A percentile compares a stretch with the other conserved stretches of the same genome.
Conservation (phyloP, 2,329 filamentous ascomycete genomes). For the Ophiostoma sp. region DNA sequence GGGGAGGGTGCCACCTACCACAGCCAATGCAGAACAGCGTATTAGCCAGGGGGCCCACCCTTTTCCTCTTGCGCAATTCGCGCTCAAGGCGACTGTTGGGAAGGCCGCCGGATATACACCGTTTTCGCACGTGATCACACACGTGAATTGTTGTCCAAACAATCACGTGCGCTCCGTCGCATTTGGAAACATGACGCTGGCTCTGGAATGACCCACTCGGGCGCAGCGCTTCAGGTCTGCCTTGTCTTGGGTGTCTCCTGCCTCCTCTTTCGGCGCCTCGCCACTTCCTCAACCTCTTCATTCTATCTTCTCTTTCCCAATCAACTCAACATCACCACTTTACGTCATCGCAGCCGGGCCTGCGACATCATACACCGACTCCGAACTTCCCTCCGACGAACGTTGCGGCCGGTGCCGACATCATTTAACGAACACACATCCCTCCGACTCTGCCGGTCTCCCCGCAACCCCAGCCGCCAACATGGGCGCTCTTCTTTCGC, state of each 20-base stretch:
- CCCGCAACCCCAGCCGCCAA: conserved; percentile 25
- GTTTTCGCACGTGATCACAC: background rate
- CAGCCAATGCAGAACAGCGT: conserved; percentile 19
- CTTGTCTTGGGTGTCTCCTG: background rate
- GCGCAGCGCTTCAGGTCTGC: conserved; percentile 15
- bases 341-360: background rate
- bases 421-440: background rate
- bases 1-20: background rate
- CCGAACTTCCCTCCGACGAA: background rate
- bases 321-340: background rate
- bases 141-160: background rate
- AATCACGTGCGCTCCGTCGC: background rate
- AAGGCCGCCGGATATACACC: background rate
- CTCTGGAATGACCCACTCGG: conserved; percentile 14
- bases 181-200: conserved; percentile 15
- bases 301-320: background rate
- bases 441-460: background rate
- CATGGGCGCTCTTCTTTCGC: conserved; percentile 90
- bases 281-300: background rate
- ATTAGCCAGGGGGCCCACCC: conserved; percentile 15
- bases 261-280: conserved; percentile 6
- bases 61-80: background rate
- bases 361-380: background rate
- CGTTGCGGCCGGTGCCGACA: background rate
- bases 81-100: background rate